phyloP scores from a whole-genome alignment of 208 protist species.

The Trypanosoma grayi region DNA sequence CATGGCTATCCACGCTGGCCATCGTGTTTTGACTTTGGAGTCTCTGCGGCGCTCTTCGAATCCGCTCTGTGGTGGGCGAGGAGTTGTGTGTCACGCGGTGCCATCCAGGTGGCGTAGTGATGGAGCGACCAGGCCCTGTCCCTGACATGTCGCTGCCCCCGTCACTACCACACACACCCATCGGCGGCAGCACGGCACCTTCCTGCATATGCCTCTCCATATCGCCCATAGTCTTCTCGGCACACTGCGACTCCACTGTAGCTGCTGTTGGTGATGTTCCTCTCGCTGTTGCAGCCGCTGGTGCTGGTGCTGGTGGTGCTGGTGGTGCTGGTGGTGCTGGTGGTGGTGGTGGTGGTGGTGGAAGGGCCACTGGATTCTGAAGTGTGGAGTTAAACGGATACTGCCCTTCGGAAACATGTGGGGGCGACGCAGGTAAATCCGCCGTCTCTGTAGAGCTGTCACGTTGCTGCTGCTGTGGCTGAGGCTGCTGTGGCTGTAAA shows the following conservation, averaged over 20 bases:
- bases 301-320: background rate
- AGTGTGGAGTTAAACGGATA: background rate
- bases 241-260: no score
- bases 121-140: no score
- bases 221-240: no score
- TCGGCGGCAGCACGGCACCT: background rate
- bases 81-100: background rate
- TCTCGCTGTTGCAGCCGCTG: background rate
- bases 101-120: background rate
- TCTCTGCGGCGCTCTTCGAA: background rate
- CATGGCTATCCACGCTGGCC: constrained; percentile 9
- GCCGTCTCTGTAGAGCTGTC: background rate
- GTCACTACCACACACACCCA: constrained; percentile 12
- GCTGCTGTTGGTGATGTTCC: background rate
- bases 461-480: background rate
- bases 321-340: background rate
- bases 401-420: background rate
- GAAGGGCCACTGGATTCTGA: background rate
- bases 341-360: background rate
- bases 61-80: background rate
- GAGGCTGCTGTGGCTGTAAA: no score
- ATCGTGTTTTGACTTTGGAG: constrained; percentile 6
- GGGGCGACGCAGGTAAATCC: background rate
- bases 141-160: background rate
- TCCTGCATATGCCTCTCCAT: background rate